These are phyloP conservation scores for Termitomyces sp. DNA, from an alignment of 768 basidiomycete species.

Conservation along the genomic window DNA sequence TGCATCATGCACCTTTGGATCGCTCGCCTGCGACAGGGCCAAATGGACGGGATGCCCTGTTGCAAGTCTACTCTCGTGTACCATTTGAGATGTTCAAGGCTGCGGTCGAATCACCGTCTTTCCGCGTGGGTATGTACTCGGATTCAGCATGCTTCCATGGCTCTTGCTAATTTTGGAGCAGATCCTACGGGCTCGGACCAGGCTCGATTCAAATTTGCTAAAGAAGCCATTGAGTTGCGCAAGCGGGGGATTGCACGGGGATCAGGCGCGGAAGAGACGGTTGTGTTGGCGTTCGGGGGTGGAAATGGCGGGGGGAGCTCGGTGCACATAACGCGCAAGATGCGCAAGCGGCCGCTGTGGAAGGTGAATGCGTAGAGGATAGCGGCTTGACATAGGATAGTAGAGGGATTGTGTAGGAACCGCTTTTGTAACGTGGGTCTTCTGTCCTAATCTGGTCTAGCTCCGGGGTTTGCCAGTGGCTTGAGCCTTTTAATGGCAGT, in stretches of 20 bases:
- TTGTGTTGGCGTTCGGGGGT: constrained; percentile 84
- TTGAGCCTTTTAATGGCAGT: constrained; percentile 33
- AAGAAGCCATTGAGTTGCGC: constrained; percentile 79
- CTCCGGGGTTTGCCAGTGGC: constrained; percentile 29
- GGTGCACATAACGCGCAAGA: constrained; percentile 84
- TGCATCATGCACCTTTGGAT: constrained; percentile 32
- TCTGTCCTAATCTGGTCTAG: constrained; percentile 18
- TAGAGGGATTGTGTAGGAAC: constrained; percentile 7
- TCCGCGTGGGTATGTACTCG: constrained; percentile 63
- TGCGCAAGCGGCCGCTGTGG: constrained; percentile 78
- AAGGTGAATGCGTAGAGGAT: constrained; percentile 67
- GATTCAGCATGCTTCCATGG: background rate
- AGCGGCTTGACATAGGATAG: background rate
- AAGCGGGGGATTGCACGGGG: constrained; percentile 74
- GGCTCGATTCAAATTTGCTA: constrained; percentile 86
- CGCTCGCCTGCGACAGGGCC: constrained; percentile 33
- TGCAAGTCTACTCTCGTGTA: constrained; percentile 71
- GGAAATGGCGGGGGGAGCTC: constrained; percentile 61
- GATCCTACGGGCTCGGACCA: constrained; percentile 65
- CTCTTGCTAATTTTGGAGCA: constrained; percentile 16
- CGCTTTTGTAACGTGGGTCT: constrained; percentile 24
- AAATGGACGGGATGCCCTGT: constrained; percentile 60
- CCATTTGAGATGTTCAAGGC: constrained; percentile 87
- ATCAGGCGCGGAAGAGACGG: constrained; percentile 78
- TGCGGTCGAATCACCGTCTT: constrained; percentile 72